A percentile compares a stretch with the other conserved stretches of the same genome.
phyloP scores from a whole-genome alignment of 805 yeast genomes.

The Suhomyces xylopsoci region DNA sequence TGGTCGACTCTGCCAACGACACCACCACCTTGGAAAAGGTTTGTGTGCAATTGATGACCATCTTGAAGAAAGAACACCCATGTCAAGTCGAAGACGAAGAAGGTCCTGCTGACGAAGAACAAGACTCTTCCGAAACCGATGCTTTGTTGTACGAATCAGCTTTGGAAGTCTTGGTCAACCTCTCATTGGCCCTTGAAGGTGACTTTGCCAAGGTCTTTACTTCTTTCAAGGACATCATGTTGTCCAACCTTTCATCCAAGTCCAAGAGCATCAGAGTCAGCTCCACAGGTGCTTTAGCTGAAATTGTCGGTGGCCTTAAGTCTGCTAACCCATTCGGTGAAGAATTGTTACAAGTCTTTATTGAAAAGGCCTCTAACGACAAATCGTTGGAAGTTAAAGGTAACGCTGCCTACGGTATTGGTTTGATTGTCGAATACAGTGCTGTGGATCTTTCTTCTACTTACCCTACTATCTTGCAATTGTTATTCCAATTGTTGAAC shows the following conservation, averaged over 20 bases:
- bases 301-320: slow-evolving; percentile 75
- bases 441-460: slow-evolving; percentile 57
- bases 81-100: slow-evolving; percentile 75
- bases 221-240: slow-evolving; percentile 64
- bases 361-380: slow-evolving; percentile 66
- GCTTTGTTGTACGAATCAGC: slow-evolving; percentile 81
- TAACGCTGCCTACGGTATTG: slow-evolving; percentile 94
- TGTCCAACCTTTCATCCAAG: slow-evolving; percentile 55
- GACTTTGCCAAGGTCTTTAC: slow-evolving; percentile 74
- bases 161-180: slow-evolving; percentile 75
- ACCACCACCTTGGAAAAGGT: slow-evolving; percentile 56
- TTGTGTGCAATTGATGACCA: slow-evolving; percentile 65
- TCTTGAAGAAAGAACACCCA: slow-evolving; percentile 78
- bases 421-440: slow-evolving; percentile 60
- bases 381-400: slow-evolving; percentile 86
- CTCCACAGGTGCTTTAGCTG: slow-evolving; percentile 89
- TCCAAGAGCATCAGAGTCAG: slow-evolving; percentile 66
- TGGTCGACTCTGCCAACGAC: slow-evolving; percentile 58
- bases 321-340: slow-evolving; percentile 61
- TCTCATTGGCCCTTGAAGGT: slow-evolving; percentile 72
- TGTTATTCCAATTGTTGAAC: slow-evolving; percentile 75
- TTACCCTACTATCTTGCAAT: slow-evolving; percentile 69
- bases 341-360: slow-evolving; percentile 68
- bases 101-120: slow-evolving; percentile 55
- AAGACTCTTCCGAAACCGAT: slow-evolving; percentile 44